These are phyloP conservation scores for Zychaea mexicana DNA, from an alignment of 371 early-diverging fungal genomes.

Conservation along the genomic window DNA sequence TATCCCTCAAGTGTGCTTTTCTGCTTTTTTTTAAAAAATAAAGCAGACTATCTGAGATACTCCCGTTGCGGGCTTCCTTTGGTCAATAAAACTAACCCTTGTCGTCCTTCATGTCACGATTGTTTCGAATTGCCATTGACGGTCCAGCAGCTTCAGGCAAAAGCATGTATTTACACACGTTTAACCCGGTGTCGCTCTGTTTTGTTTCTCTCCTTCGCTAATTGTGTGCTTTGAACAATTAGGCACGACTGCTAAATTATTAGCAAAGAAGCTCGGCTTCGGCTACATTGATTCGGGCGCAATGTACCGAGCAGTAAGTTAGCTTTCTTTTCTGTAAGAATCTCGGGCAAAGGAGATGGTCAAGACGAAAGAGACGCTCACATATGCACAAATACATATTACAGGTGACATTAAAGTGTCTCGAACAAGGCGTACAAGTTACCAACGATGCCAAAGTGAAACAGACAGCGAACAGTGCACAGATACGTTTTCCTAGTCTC, in stretches of 20 bases:
- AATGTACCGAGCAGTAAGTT: slow-evolving; percentile 63
- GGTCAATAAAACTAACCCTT: background rate
- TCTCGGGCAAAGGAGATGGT: background rate
- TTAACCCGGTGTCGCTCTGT: too few species aligned
- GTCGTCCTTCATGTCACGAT: slow-evolving; percentile 31
- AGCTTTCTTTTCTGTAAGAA: background rate
- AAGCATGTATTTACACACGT: slow-evolving; percentile 58
- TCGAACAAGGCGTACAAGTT: slow-evolving; percentile 41
- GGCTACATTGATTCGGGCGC: slow-evolving; percentile 85
- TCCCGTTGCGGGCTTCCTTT: background rate
- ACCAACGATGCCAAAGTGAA: slow-evolving; percentile 30
- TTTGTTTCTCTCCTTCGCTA: too few species aligned
- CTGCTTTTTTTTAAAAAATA: background rate
- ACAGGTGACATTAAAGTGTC: slow-evolving; percentile 62
- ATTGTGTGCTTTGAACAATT: too few species aligned
- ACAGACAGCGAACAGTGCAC: slow-evolving; percentile 22
- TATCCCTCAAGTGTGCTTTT: too few species aligned
- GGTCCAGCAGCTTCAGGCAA: slow-evolving; percentile 95
- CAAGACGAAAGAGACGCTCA: background rate
- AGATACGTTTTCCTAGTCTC: slow-evolving; percentile 31
- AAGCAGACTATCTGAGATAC: background rate
- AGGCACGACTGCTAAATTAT: slow-evolving; percentile 75
- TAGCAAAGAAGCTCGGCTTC: slow-evolving; percentile 76
- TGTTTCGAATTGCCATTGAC: slow-evolving; percentile 89
- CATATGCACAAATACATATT: background rate